Evolutionary conservation across 345 rosid genomes (phyloP).

Genomic region (Microcos paniculata): DNA sequence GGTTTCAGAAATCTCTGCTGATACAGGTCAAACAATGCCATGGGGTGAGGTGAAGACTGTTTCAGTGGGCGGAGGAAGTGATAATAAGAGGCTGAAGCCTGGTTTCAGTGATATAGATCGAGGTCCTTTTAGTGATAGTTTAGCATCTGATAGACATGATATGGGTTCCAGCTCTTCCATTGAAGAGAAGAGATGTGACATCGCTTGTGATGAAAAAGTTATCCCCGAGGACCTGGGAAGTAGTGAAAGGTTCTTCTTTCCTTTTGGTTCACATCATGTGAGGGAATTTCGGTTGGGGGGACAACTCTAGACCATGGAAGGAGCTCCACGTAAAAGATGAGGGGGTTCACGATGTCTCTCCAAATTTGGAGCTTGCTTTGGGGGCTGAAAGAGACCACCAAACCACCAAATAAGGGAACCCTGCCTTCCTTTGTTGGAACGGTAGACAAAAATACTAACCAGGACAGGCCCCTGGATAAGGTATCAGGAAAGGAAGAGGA

Average conservation of each 20-base stretch:
- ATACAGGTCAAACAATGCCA: constrained; percentile 26
- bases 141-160: constrained; percentile 37
- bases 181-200: constrained; percentile 30
- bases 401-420: constrained; percentile 46
- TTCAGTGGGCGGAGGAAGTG: constrained; percentile 35
- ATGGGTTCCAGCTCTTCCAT: constrained; percentile 31
- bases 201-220: constrained; percentile 35
- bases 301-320: constrained; percentile 38
- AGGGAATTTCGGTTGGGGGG: constrained; percentile 39
- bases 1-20: constrained; percentile 25
- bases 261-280: constrained; percentile 44
- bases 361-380: constrained; percentile 88
- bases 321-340: constrained; percentile 26
- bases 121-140: constrained; percentile 31
- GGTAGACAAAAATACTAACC: constrained; percentile 36
- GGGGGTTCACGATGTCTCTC: constrained; percentile 39
- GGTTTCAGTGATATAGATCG: constrained; percentile 30
- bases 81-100: constrained; percentile 54
- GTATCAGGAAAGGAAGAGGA: constrained; percentile 44
- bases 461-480: constrained; percentile 32
- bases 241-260: constrained; percentile 70
- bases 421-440: constrained; percentile 53
- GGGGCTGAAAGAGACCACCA: constrained; percentile 57
- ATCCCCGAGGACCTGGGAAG: constrained; percentile 39
- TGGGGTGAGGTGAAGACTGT: constrained; percentile 37